These are phyloP conservation scores for Botrytis tulipae DNA, from an alignment of 2,329 filamentous ascomycete species.

Conservation along the genomic window DNA sequence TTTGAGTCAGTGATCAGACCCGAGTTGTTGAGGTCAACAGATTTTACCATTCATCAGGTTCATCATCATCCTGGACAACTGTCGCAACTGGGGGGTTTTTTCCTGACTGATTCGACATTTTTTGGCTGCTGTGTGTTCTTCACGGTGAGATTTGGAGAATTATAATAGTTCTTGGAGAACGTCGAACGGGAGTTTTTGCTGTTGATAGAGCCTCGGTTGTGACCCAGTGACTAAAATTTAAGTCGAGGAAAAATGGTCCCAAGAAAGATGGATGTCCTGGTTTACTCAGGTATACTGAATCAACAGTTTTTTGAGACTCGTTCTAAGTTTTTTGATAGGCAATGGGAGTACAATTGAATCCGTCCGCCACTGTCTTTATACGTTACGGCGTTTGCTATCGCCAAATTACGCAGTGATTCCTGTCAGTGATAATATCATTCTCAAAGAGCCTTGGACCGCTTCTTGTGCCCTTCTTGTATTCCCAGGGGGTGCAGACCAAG, in stretches of 20 bases:
- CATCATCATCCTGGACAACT: slow-evolving; percentile 67
- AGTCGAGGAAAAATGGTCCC: slow-evolving; percentile 52
- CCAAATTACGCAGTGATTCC: slow-evolving; percentile 92
- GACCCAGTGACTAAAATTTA: background rate
- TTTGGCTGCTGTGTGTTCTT: slow-evolving; percentile 22
- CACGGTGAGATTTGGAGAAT: slow-evolving; percentile 13
- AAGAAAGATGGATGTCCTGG: slow-evolving; percentile 80
- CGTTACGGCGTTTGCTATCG: slow-evolving; percentile 79
- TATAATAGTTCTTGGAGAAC: background rate
- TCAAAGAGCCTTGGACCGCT: slow-evolving; percentile 88
- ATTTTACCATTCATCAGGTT: slow-evolving; percentile 88
- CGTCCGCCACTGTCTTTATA: slow-evolving; percentile 84
- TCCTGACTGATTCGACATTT: slow-evolving; percentile 37
- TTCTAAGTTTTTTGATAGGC: slow-evolving; percentile 49
- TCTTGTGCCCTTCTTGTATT: slow-evolving; percentile 88
- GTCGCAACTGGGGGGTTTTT: slow-evolving; percentile 35
- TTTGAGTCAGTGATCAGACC: slow-evolving; percentile 27
- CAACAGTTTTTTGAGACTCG: background rate
- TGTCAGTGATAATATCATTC: slow-evolving; percentile 71
- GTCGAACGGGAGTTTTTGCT: background rate
- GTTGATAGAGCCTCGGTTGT: slow-evolving; percentile 31
- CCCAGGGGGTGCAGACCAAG: slow-evolving; percentile 89
- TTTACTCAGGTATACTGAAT: slow-evolving; percentile 72
- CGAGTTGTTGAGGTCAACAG: slow-evolving; percentile 22
- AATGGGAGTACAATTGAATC: slow-evolving; percentile 84